These are phyloP conservation scores for Pisolithus thermaeus DNA, from an alignment of 1,284 basidiomycete species.

Conservation along the genomic window DNA sequence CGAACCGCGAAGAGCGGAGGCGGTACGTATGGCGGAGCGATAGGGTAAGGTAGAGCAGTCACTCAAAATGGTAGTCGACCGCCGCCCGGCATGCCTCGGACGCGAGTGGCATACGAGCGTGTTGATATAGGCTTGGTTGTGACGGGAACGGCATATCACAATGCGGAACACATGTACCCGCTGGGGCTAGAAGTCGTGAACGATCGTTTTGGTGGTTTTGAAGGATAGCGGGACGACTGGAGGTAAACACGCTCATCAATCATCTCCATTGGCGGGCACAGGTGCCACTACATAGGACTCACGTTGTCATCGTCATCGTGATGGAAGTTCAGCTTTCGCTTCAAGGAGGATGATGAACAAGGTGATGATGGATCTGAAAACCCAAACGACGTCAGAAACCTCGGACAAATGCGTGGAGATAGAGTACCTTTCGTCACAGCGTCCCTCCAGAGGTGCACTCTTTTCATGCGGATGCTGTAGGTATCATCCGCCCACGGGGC, in stretches of 20 bases:
- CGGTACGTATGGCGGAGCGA: neutral
- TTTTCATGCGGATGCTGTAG: conserved; percentile 46
- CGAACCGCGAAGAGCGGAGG: neutral
- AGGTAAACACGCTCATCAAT: conserved; percentile 4
- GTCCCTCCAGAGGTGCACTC: conserved; percentile 61
- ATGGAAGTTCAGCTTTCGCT: conserved; percentile 24
- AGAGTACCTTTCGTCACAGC: conserved; percentile 30
- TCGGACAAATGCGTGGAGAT: conserved; percentile 1
- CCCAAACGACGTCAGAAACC: conserved; percentile 1
- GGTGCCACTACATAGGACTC: conserved; percentile 22
- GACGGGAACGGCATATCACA: conserved; percentile 63
- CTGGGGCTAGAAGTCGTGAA: conserved; percentile 33
- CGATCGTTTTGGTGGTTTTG: conserved; percentile 54
- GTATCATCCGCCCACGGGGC: conserved; percentile 41
- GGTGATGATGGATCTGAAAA: conserved; percentile 5
- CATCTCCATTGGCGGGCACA: conserved; percentile 4
- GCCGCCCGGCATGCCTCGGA: conserved; percentile 67
- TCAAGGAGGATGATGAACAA: conserved; percentile 16
- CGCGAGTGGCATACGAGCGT: conserved; percentile 44
- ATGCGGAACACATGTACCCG: conserved; percentile 55
- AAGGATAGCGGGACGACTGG: conserved; percentile 42
- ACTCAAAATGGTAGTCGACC: conserved; percentile 67
- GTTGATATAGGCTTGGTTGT: conserved; percentile 48
- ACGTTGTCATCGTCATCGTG: conserved; percentile 39
- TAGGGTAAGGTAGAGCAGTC: conserved; percentile 15